Evolutionary conservation across 2,329 filamentous ascomycete genomes (phyloP).

Genomic region (Hypoxylon sp.): DNA sequence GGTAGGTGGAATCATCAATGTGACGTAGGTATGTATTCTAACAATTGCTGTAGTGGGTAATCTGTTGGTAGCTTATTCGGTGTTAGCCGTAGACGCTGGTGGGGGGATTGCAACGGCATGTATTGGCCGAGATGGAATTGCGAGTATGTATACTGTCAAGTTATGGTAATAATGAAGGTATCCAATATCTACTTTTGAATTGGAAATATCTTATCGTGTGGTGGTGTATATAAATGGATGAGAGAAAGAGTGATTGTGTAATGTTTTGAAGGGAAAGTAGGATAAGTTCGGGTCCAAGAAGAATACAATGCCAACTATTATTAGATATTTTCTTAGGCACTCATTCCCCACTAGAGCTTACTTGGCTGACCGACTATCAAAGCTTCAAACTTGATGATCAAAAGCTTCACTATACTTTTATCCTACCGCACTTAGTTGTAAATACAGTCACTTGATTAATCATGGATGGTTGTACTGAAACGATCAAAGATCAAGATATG

Average conservation of each 20-base stretch:
- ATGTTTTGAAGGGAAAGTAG: not conserved
- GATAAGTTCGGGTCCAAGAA: constrained; percentile 4
- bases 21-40: constrained; percentile 36
- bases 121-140: not conserved
- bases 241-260: not conserved
- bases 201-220: constrained; percentile 4
- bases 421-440: not conserved
- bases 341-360: constrained; percentile 28
- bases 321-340: constrained; percentile 9
- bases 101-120: constrained; percentile 12
- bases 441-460: not conserved
- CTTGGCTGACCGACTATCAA: constrained; percentile 1
- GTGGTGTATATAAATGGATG: not conserved
- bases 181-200: not conserved
- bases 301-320: constrained; percentile 11
- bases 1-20: constrained; percentile 33
- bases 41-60: constrained; percentile 17
- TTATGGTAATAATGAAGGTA: constrained; percentile 18
- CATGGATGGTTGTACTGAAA: not conserved
- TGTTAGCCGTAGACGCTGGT: constrained; percentile 7
- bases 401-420: constrained; percentile 2
- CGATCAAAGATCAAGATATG: too few species aligned
- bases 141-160: constrained; percentile 7
- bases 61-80: constrained; percentile 3
- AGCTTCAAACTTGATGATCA: constrained; percentile 1